Conservation (phyloP, 2,329 filamentous ascomycete genomes). For the Ascochyta viciae-villosae region DNA sequence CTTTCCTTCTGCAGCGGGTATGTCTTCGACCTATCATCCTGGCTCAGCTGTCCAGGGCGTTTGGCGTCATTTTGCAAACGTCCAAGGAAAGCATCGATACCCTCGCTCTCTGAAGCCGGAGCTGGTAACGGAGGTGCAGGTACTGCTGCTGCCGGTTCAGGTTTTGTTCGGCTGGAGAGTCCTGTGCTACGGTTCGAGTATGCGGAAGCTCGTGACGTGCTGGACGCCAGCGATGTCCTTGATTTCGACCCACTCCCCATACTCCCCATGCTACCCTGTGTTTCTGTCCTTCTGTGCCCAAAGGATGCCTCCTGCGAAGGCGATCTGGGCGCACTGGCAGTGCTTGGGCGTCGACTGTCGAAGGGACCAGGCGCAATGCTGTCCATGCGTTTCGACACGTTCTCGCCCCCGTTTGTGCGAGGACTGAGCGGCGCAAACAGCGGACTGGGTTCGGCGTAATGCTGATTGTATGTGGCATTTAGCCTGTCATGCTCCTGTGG, state of each 20-base stretch:
- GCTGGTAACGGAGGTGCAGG: slow-evolving; percentile 28
- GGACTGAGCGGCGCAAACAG: slow-evolving; percentile 60
- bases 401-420: slow-evolving; percentile 49
- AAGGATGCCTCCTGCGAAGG: slow-evolving; percentile 31
- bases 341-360: slow-evolving; percentile 52
- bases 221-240: slow-evolving; percentile 40
- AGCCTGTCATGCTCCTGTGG: slow-evolving; percentile 31
- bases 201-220: slow-evolving; percentile 38
- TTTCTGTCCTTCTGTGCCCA: slow-evolving; percentile 46
- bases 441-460: slow-evolving; percentile 44
- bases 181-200: slow-evolving; percentile 39
- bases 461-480: slow-evolving; percentile 34
- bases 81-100: slow-evolving; percentile 49
- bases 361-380: slow-evolving; percentile 72
- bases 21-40: slow-evolving; percentile 27
- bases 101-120: slow-evolving; percentile 35
- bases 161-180: slow-evolving; percentile 32
- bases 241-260: slow-evolving; percentile 36
- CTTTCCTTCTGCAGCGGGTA: slow-evolving; percentile 34
- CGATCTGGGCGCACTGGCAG: slow-evolving; percentile 43
- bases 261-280: slow-evolving; percentile 43
- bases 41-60: slow-evolving; percentile 21
- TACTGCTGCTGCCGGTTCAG: slow-evolving; percentile 17
- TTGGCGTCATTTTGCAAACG: slow-evolving; percentile 45
- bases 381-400: slow-evolving; percentile 68